A percentile compares a stretch with the other conserved stretches of the same genome.
phyloP scores from a whole-genome alignment of 805 yeast species.

The Starmera caribaea region DNA sequence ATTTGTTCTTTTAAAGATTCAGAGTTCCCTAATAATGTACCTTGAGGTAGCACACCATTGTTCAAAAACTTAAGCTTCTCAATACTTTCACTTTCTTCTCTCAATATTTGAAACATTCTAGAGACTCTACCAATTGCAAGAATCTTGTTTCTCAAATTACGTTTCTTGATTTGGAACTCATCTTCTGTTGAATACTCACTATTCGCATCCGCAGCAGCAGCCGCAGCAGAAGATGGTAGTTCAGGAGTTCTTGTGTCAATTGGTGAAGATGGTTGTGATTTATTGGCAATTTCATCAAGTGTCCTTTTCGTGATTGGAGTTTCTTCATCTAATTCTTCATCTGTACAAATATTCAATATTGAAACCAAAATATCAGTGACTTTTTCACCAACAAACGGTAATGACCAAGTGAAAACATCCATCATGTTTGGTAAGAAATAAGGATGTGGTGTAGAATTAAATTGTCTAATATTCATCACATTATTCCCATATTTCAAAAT shows the following conservation, averaged over 20 bases:
- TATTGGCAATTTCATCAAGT: slow-evolving; percentile 3
- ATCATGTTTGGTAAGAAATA: slow-evolving; percentile 94
- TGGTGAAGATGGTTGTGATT: slow-evolving; percentile 1
- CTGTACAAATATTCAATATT: slow-evolving; percentile 87
- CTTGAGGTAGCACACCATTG: slow-evolving; percentile 78
- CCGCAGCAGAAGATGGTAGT: slow-evolving; percentile 13
- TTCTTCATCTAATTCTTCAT: slow-evolving; percentile 82
- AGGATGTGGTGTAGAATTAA: slow-evolving; percentile 89
- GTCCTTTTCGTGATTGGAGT: slow-evolving; percentile 32
- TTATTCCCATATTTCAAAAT: slow-evolving; percentile 84
- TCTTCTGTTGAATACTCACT: slow-evolving; percentile 6
- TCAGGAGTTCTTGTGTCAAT: background rate
- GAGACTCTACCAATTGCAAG: slow-evolving; percentile 95
- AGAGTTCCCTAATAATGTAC: slow-evolving; percentile 73
- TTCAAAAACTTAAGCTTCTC: slow-evolving; percentile 64
- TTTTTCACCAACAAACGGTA: slow-evolving; percentile 95
- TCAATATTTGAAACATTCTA: slow-evolving; percentile 78
- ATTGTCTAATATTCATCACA: slow-evolving; percentile 92
- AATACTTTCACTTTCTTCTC: slow-evolving; percentile 84
- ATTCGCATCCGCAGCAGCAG: slow-evolving; percentile 14
- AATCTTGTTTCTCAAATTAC: slow-evolving; percentile 74
- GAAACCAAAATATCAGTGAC: slow-evolving; percentile 89
- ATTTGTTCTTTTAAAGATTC: slow-evolving; percentile 69
- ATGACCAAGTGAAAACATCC: slow-evolving; percentile 96
- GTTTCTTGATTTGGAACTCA: slow-evolving; percentile 25